Evolutionary conservation across 345 rosid genomes (phyloP), one percentile per base, ranked within the genome.

Genomic region (Syzygium jambos): DNA sequence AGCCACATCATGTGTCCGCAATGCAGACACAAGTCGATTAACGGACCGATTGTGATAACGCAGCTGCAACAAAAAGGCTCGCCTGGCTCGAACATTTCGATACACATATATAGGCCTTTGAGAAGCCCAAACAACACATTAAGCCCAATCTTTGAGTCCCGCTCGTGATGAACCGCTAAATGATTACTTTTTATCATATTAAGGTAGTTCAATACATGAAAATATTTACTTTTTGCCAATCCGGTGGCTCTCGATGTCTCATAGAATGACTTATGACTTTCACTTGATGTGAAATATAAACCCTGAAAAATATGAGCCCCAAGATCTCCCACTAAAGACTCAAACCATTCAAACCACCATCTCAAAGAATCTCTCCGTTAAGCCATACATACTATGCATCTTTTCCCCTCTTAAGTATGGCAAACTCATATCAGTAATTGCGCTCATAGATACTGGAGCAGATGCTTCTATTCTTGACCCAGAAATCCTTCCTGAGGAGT

Each of bases 1-100:
- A 25, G 29, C 65, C 29, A 57, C 25, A 10, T 57, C 30, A 25
- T 5, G 15, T 59, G 16, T 59, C 65, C 61, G 10, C 23, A 11
- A 11, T 25, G 65, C 65, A 27, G 5, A 59, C 16, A 59, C 14
- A 27, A 59, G 65, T 59, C 65, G 30, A 59, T 11, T 6, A 59
- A 59, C 7, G 0, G 65, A 29, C 65, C 7, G 0, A 59, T 2
- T 56, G 61, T 23, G 29, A 14, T 59, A 57, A 25, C 0, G 15
- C 65, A 2, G 11, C 5, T 0, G 11, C 15, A 57, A 23, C 29
- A 57, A 57, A 57, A n/a, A 11, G 14, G 15, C 29, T 0, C 0
- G 29, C 29, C 65, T 0, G 30, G 65, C 15, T 25, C 13, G 30
- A 25, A 59, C 65, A 56, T 59, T 59, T 59, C 65, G 5, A 25